Base-by-base conservation (phyloP, 1,139 yeast species). In the Saccharomyces hybrid region DNA sequence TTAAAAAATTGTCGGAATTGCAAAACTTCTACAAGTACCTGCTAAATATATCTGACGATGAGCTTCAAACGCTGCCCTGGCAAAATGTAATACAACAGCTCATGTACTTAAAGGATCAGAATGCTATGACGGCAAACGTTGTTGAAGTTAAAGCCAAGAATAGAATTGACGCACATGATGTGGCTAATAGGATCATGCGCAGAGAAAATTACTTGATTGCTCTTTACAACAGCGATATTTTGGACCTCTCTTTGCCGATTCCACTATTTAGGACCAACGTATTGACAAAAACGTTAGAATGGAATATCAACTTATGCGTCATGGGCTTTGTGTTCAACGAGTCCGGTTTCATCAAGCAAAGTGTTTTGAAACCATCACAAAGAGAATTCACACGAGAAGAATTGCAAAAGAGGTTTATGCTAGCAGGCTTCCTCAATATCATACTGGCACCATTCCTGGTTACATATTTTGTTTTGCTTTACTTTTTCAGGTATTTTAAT, bases 131-230 rank as follows among this genome's bases (percentile, higher is more conserved):
- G 27, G 70, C 75, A n/a, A 75, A 75, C 55, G 76, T 73, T 11
- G 78, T 81, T 57, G 88, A 84, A 67, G 75, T 83, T 54, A 84
- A 81, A 56, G 82, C 91, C 0, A 86, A 85, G 63, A 82, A 84
- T 50, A 75, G 91, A 58, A 77, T 93, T 54, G 93, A 88, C 66
- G 96, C 98, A 2, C 97, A 90, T 69, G 95, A 86, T 64, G 88
- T 93, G 55, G 98, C 98, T 13, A 95, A 93, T 68, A 76, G 99
- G 58, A 88, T 93, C 56, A 91, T 93, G 99, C 77, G 99, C 54
- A 86, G 85, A 61, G 99, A 95, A 61, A 93, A 93, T 67, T 93
- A 91, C 68, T 78, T 89, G 75, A 88, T 93, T 65, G 97, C 97
- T 0, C 73, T 93, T 64, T 83, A 88, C 63, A 91, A 90, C 71